These are phyloP conservation scores for Carex parvula DNA, from an alignment of 176 grass and related monocot species.

Conservation along the genomic window DNA sequence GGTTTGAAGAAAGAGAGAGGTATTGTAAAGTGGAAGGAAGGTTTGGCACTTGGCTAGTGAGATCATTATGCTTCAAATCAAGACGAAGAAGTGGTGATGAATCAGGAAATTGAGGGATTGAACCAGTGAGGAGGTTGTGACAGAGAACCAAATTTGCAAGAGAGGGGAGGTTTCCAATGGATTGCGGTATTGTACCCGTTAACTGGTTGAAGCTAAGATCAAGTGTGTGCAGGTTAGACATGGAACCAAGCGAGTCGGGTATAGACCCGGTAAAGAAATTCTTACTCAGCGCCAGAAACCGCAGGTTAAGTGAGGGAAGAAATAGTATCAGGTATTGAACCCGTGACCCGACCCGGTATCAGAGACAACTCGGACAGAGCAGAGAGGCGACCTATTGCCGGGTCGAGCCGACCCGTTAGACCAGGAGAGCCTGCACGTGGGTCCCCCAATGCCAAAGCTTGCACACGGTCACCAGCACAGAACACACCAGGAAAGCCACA, in stretches of 20 bases:
- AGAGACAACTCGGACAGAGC: conserved; percentile 80
- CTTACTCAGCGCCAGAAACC: conserved; percentile 89
- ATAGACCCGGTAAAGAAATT: conserved; percentile 75
- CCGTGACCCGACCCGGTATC: conserved; percentile 71
- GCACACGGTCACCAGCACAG: conserved; percentile 57
- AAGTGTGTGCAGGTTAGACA: conserved; percentile 70
- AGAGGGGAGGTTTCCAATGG: conserved; percentile 42
- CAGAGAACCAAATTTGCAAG: conserved; percentile 77
- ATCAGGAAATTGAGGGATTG: conserved; percentile 53
- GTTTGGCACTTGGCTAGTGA: conserved; percentile 49
- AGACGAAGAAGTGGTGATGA: conserved; percentile 63
- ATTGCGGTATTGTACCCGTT: conserved; percentile 51
- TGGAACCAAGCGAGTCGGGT: conserved; percentile 42
- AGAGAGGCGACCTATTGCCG: conserved; percentile 46
- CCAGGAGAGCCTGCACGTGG: conserved; percentile 79
- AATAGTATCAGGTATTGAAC: conserved; percentile 48
- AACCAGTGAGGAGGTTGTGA: conserved; percentile 70
- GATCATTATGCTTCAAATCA: conserved; percentile 72
- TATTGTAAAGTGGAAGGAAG: conserved; percentile 58
- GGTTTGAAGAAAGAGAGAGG: conserved; percentile 67
- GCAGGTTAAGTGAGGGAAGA: conserved; percentile 44
- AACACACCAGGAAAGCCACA: conserved; percentile 80
- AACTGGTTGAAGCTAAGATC: conserved; percentile 96
- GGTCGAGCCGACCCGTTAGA: conserved; percentile 60
- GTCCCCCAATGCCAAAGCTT: conserved; percentile 71